These are phyloP conservation scores for Astrothelium subdiscretum DNA, from an alignment of 495 filamentous ascomycete genomes.

Conservation along the genomic window DNA sequence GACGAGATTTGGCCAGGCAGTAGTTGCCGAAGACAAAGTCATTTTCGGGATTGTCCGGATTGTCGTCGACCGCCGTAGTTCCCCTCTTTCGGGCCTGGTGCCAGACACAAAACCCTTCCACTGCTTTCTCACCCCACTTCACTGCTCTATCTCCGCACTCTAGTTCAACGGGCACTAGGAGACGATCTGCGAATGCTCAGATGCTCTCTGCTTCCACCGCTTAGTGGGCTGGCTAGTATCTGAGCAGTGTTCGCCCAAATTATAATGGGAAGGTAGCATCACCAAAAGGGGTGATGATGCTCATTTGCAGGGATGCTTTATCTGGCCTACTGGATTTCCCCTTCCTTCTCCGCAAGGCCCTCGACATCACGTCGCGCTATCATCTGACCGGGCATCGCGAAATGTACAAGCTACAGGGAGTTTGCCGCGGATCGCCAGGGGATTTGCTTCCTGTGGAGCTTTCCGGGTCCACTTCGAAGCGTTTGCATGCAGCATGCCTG, in stretches of 20 bases:
- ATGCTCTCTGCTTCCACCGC: not conserved
- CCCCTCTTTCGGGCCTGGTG: too few relatives aligned
- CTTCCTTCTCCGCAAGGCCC: not conserved
- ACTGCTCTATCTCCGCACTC: not conserved
- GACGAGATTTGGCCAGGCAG: too few relatives aligned
- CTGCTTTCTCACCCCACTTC: not conserved
- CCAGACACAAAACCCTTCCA: too few relatives aligned
- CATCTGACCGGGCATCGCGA: not conserved
- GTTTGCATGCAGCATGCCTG: not conserved
- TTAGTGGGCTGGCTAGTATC: not conserved
- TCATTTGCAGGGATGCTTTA: not conserved
- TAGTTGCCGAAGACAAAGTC: too few relatives aligned
- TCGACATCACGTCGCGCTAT: constrained; percentile 1
- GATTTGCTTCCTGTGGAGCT: not conserved
- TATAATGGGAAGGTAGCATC: not conserved
- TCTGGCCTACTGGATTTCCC: not conserved
- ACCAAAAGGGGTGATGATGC: not conserved
- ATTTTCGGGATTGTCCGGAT: too few relatives aligned
- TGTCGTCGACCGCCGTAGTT: too few relatives aligned
- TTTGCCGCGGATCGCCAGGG: not conserved
- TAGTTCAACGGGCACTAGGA: not conserved
- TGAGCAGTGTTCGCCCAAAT: not conserved
- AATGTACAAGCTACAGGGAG: not conserved
- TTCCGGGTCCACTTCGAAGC: not conserved
- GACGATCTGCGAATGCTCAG: not conserved